A percentile compares a stretch with the other conserved stretches of the same genome.
Conservation (phyloP, 805 yeast species). For the Debaryomyces maramus region DNA sequence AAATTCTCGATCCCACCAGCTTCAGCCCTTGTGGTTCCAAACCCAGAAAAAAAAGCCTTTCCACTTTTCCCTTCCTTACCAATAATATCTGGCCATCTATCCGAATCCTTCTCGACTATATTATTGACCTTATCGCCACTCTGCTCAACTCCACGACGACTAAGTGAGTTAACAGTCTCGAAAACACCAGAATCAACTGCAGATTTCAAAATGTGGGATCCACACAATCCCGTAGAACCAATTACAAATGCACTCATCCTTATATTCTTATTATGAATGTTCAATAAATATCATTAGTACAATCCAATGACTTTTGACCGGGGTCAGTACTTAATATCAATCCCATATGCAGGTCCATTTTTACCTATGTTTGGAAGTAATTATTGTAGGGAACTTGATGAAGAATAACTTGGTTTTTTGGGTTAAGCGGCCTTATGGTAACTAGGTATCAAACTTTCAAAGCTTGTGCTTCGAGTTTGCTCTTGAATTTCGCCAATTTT, state of each 20-base stretch:
- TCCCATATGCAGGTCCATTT: too few relatives aligned
- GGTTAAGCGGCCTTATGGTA: too few relatives aligned
- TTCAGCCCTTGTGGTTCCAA: slow-evolving; percentile 72
- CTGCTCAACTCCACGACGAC: slow-evolving; percentile 47
- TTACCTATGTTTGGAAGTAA: too few relatives aligned
- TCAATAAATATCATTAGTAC: too few relatives aligned
- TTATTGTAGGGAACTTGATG: too few relatives aligned
- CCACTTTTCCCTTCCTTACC: slow-evolving; percentile 29
- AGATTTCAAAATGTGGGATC: slow-evolving; percentile 52
- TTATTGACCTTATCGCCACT: slow-evolving; percentile 32
- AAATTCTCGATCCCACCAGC: slow-evolving; percentile 78
- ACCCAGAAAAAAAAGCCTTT: slow-evolving; percentile 56
- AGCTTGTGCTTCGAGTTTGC: too few relatives aligned
- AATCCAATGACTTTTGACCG: too few relatives aligned
- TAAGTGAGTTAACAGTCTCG: slow-evolving; percentile 45
- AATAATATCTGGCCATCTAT: slow-evolving; percentile 51
- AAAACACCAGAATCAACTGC: slow-evolving; percentile 40
- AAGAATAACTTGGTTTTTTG: too few relatives aligned
- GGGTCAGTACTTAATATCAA: too few relatives aligned
- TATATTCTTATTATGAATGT: too few relatives aligned
- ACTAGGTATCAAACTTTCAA: too few relatives aligned
- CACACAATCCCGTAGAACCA: slow-evolving; percentile 84
- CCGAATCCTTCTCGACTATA: slow-evolving; percentile 46
- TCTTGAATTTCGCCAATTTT: too few relatives aligned
- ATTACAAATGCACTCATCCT: slow-evolving; percentile 27